Conservation (phyloP, 163 green algal species). For the Volvox carteri region DNA sequence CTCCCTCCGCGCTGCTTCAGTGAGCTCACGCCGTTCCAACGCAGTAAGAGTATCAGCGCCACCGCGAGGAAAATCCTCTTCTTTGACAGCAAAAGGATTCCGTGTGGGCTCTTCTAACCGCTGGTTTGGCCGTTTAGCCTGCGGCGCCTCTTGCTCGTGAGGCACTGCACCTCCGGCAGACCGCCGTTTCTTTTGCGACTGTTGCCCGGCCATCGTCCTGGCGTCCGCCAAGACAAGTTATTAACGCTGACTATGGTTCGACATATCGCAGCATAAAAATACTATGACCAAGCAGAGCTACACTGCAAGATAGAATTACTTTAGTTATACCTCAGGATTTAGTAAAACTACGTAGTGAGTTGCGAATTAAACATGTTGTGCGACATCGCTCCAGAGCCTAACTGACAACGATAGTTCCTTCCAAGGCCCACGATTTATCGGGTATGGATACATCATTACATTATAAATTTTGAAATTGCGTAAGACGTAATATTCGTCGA, state of each 20-base stretch:
- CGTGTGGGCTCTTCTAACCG: neutral
- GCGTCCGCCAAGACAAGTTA: neutral
- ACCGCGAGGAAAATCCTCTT: conserved; percentile 86
- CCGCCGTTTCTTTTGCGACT: neutral
- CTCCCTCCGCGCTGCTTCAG: conserved; percentile 71
- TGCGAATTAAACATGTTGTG: too few relatives aligned
- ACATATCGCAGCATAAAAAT: too few relatives aligned
- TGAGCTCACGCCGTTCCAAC: conserved; percentile 70
- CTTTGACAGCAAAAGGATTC: neutral
- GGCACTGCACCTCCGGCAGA: neutral
- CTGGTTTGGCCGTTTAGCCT: neutral
- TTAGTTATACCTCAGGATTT: too few relatives aligned
- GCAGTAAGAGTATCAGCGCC: conserved; percentile 75
- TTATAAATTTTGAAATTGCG: too few relatives aligned
- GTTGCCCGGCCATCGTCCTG: neutral
- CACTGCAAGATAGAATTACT: too few relatives aligned
- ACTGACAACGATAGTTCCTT: too few relatives aligned
- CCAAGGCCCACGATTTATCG: too few relatives aligned
- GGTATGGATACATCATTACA: too few relatives aligned
- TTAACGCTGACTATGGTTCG: neutral
- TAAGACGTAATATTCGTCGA: too few relatives aligned
- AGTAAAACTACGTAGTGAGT: too few relatives aligned
- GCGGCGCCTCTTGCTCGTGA: neutral
- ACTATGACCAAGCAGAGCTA: too few relatives aligned
- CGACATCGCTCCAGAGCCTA: too few relatives aligned